Evolutionary conservation across 352 stramenopile genomes (phyloP), one percentile per base, ranked within the genome.

Genomic region (Phytophthora foliorum): DNA sequence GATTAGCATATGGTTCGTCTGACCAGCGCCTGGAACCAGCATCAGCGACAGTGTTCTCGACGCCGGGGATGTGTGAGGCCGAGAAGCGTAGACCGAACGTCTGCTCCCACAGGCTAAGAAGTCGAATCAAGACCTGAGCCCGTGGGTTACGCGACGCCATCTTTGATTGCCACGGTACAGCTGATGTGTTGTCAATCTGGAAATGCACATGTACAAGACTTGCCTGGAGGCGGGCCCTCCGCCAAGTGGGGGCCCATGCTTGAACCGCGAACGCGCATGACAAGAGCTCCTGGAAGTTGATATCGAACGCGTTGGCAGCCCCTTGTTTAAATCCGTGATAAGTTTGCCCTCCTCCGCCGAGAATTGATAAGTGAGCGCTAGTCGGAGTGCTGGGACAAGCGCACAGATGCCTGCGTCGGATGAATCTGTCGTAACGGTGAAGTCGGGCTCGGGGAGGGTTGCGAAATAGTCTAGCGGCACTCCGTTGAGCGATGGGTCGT

Each of bases 141-240:
- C 54, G 54, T 0, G 55, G 17, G 17, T 75, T 75, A 4, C 27
- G 39, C 7, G 45, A 46, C 0, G 29, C 32, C 14, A 70, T 34
- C 2, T 49, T 39, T 0, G 39, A 31, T 9, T 68, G 60, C 61
- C 67, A 75, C 4, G 67, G 19, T 0, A 68, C 45, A 3, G 34
- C 56, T 0, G 69, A 71, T 1, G 52, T 71, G 32, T 69, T 74
- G 52, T 74, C 64, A 34, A 69, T 68, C 6, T 5, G 46, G 21
- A 77, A 68, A 3, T 63, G 63, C 0, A 71, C 44, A 21, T 78
- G 69, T 14, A 60, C 2, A 8, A 31, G 59, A 3, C 41, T 17
- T 21, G 39, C 19, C 1, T 21, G 9, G 2, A 25, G 34, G 4
- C 13, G 6, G 13, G 27, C 5, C 2, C 2, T 11, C 6, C 4